A percentile compares a stretch with the other conserved stretches of the same genome.
phyloP scores from a whole-genome alignment of 495 filamentous ascomycete species.

The Aspergillus leporis region DNA sequence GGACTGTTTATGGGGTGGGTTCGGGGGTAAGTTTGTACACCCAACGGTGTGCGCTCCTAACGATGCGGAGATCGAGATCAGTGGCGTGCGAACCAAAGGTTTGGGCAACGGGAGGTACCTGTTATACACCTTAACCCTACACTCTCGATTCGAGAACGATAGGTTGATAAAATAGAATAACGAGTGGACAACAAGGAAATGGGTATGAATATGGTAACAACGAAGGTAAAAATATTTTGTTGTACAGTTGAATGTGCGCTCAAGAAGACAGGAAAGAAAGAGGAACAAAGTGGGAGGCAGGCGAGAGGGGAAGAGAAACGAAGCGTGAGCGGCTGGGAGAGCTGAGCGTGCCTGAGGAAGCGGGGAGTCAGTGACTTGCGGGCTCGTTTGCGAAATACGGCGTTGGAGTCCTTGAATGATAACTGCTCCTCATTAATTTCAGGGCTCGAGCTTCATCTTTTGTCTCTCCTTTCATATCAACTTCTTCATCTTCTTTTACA shows the following conservation, averaged over 20 bases:
- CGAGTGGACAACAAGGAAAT: constrained; percentile 20
- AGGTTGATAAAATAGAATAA: constrained; percentile 19
- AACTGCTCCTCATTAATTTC: neutral
- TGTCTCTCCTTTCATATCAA: constrained; percentile 2
- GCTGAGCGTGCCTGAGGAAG: constrained; percentile 16
- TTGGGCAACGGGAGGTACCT: constrained; percentile 13
- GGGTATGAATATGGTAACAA: constrained; percentile 19
- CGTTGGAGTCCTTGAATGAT: constrained; percentile 9
- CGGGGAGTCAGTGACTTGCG: constrained; percentile 17
- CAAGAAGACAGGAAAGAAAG: constrained; percentile 34
- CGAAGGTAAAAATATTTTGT: constrained; percentile 31
- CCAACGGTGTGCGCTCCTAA: constrained; percentile 17
- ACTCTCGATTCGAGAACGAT: constrained; percentile 19
- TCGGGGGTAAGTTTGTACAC: constrained; percentile 13
- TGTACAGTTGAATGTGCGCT: constrained; percentile 41
- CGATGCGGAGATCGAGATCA: constrained; percentile 32
- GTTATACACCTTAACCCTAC: constrained; percentile 16
- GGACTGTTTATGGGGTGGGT: constrained; percentile 28
- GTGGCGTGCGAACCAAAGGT: constrained; percentile 19
- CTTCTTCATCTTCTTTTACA: too few relatives aligned
- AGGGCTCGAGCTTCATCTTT: neutral
- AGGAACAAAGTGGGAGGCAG: constrained; percentile 31
- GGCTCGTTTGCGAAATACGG: neutral
- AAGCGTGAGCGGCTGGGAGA: constrained; percentile 24
- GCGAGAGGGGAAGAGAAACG: constrained; percentile 27